phyloP scores from a whole-genome alignment of 257 asterid genomes.

The Schizonepeta tenuifolia region DNA sequence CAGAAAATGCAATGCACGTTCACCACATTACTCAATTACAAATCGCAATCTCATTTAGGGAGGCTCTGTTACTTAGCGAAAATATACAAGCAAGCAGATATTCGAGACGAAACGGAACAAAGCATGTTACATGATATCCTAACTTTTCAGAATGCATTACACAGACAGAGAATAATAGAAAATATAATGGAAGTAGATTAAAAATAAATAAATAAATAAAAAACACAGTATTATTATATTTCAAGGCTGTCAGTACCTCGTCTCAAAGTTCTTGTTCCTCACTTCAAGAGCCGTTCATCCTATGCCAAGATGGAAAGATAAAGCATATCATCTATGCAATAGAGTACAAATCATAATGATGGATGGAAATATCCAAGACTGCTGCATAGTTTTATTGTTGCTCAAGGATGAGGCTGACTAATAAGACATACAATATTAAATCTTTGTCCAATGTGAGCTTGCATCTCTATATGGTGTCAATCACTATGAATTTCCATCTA shows the following conservation, averaged over 20 bases:
- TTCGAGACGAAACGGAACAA: not conserved
- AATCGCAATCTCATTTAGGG: not conserved
- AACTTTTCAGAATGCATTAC: not conserved
- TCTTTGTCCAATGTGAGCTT: conserved; percentile 13
- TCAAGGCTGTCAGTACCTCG: not conserved
- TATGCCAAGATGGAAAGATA: not conserved
- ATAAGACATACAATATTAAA: not conserved
- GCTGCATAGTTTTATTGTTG: not conserved
- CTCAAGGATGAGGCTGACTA: not conserved
- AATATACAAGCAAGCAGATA: not conserved
- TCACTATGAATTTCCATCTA: conserved; percentile 18
- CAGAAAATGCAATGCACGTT: not conserved
- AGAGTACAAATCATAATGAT: not conserved
- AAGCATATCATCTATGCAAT: not conserved
- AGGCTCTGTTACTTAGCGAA: not conserved
- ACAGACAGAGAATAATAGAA: not conserved
- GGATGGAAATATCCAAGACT: not conserved
- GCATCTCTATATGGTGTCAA: conserved; percentile 26
- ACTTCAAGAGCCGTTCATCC: not conserved
- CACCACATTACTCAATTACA: not conserved
- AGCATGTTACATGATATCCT: not conserved
- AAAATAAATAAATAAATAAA: no score
- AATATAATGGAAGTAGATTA: not conserved
- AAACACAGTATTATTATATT: not conserved
- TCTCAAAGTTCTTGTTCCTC: not conserved